Conservation (phyloP, 1,139 yeast genomes). For the Kodamaea ohmeri region DNA sequence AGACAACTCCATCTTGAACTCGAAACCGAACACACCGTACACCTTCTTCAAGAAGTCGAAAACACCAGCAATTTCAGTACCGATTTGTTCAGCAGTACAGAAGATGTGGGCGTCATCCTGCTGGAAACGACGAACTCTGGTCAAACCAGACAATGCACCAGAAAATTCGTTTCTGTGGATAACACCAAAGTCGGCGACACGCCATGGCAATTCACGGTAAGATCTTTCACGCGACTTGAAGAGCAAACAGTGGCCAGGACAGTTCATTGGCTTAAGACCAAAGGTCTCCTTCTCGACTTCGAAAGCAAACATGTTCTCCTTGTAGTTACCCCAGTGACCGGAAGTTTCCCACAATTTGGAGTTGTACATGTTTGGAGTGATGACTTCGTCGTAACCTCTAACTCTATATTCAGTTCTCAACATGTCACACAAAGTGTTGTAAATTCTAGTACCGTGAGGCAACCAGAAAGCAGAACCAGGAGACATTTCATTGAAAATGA, state of each 20-base stretch:
- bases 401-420: slow-evolving; percentile 78
- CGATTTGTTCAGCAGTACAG: slow-evolving; percentile 88
- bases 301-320: slow-evolving; percentile 95
- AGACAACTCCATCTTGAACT: slow-evolving; percentile 84
- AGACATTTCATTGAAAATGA: slow-evolving; percentile 91
- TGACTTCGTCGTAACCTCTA: slow-evolving; percentile 96
- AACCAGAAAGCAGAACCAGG: slow-evolving; percentile 98
- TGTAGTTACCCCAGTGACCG: slow-evolving; percentile 97
- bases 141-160: slow-evolving; percentile 80
- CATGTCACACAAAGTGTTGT: slow-evolving; percentile 76
- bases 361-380: slow-evolving; percentile 97
- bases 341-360: slow-evolving; percentile 95
- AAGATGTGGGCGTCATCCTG: slow-evolving; percentile 98
- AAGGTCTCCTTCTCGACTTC: slow-evolving; percentile 88
- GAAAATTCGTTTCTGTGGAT: slow-evolving; percentile 94
- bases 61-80: slow-evolving; percentile 71
- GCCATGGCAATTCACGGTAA: slow-evolving; percentile 91
- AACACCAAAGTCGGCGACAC: slow-evolving; percentile 95
- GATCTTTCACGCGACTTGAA: slow-evolving; percentile 87
- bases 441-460: slow-evolving; percentile 97
- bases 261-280: slow-evolving; percentile 97
- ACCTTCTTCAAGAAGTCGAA: slow-evolving; percentile 77
- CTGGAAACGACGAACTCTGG: slow-evolving; percentile 96
- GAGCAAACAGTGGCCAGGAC: slow-evolving; percentile 95
- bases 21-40: slow-evolving; percentile 84